Evolutionary conservation across 805 yeast genomes (phyloP).

Genomic region (Candida sithepensis): DNA sequence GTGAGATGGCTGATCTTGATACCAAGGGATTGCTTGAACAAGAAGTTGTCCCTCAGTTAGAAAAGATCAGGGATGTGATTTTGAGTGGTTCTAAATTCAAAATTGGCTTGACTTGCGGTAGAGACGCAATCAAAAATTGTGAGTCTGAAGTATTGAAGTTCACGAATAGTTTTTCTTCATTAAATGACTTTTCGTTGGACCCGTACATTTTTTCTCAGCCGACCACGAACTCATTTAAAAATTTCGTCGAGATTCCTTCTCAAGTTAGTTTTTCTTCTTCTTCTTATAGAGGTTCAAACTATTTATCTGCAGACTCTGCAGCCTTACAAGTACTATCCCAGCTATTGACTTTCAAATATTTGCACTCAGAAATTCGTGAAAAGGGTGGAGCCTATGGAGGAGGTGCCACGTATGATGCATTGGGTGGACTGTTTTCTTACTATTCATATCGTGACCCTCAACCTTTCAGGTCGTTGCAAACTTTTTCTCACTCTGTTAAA

Average conservation of each 20-base stretch:
- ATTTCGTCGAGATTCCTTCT: constrained; percentile 70
- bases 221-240: constrained; percentile 22
- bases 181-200: constrained; percentile 5
- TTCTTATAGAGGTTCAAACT: constrained; percentile 63
- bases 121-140: constrained; percentile 34
- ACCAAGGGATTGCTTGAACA: constrained; percentile 45
- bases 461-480: constrained; percentile 61
- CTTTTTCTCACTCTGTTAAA: constrained; percentile 51
- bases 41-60: constrained; percentile 64
- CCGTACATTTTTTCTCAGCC: constrained; percentile 12
- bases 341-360: constrained; percentile 71
- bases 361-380: constrained; percentile 89
- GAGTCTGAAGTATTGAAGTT: constrained; percentile 36
- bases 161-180: constrained; percentile 10
- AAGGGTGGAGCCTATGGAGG: constrained; percentile 99
- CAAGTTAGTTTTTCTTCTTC: constrained; percentile 83
- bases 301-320: constrained; percentile 74
- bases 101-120: constrained; percentile 58
- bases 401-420: constrained; percentile 78
- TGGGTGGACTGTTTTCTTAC: constrained; percentile 75
- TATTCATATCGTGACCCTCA: constrained; percentile 95
- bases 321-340: constrained; percentile 79
- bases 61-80: constrained; percentile 44
- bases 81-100: constrained; percentile 41
- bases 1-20: constrained; percentile 52